These are phyloP conservation scores for Syzygium aqueum DNA, from an alignment of 345 rosid species.

Conservation along the genomic window DNA sequence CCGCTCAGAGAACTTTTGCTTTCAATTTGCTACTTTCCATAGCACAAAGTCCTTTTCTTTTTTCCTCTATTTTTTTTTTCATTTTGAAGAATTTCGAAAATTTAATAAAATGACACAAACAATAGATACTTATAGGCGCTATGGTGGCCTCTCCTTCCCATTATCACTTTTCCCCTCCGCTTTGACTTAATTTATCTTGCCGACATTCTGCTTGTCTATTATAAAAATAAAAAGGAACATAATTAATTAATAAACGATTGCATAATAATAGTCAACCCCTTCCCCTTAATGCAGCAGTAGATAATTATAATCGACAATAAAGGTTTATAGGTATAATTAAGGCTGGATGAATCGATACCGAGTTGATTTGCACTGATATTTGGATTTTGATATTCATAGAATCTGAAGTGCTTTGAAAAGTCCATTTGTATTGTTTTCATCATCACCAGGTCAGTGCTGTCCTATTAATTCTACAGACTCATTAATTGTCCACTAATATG, in stretches of 20 bases:
- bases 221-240: too few species aligned
- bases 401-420: background rate
- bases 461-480: background rate
- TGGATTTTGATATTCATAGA: background rate
- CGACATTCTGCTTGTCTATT: background rate
- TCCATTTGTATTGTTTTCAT: background rate
- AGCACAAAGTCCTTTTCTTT: background rate
- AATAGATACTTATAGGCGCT: background rate
- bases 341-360: background rate
- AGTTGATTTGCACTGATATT: background rate
- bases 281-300: background rate
- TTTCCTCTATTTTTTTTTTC: background rate
- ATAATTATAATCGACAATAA: background rate
- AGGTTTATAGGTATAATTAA: background rate
- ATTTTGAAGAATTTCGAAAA: background rate
- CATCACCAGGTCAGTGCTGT: background rate
- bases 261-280: background rate
- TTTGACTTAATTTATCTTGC: too few species aligned
- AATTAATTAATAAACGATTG: too few species aligned
- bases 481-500: background rate
- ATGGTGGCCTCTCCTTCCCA: background rate
- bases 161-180: too few species aligned
- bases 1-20: background rate
- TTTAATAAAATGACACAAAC: background rate
- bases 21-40: background rate